Evolutionary conservation across 139 green algal genomes (phyloP).

Genomic region (Volvox africanus): DNA sequence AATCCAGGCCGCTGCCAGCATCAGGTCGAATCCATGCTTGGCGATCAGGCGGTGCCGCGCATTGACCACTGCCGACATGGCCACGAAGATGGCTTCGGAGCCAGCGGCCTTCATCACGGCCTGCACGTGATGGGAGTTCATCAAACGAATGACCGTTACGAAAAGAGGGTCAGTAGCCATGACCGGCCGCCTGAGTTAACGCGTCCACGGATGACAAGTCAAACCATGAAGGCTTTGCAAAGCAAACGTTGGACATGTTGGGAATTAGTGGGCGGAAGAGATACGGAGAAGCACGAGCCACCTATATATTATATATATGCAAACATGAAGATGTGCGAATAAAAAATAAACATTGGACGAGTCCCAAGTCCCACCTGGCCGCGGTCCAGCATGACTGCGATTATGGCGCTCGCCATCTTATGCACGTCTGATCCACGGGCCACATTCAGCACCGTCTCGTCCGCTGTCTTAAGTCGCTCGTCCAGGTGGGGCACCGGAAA

Average conservation of each 20-base stretch:
- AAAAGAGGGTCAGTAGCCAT: too few relatives aligned
- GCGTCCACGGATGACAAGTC: too few relatives aligned
- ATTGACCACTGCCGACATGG: constrained; percentile 54
- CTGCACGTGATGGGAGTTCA: neutral
- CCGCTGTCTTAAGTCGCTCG: constrained; percentile 39
- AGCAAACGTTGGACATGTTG: too few relatives aligned
- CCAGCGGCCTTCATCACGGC: constrained; percentile 63
- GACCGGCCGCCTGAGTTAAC: too few relatives aligned
- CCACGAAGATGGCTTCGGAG: constrained; percentile 52
- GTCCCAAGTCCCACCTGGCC: constrained; percentile 35
- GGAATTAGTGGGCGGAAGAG: too few relatives aligned
- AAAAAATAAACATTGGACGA: too few relatives aligned
- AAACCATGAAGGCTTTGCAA: too few relatives aligned
- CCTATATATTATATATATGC: too few relatives aligned
- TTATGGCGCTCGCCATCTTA: constrained; percentile 59
- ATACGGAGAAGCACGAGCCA: too few relatives aligned
- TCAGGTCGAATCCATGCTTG: constrained; percentile 54
- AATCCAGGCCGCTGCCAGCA: constrained; percentile 55
- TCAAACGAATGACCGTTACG: too few relatives aligned
- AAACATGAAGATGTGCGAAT: too few relatives aligned
- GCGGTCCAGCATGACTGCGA: constrained; percentile 50
- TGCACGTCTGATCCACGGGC: constrained; percentile 25
- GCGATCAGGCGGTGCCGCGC: constrained; percentile 51
- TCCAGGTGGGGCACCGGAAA: constrained; percentile 47
- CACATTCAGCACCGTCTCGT: constrained; percentile 60